Percentiles rank a stretch among this genome's conserved stretches.
These are phyloP conservation scores for Hypoxylon sp. DNA, from an alignment of 2,329 filamentous ascomycete species.

Conservation along the genomic window DNA sequence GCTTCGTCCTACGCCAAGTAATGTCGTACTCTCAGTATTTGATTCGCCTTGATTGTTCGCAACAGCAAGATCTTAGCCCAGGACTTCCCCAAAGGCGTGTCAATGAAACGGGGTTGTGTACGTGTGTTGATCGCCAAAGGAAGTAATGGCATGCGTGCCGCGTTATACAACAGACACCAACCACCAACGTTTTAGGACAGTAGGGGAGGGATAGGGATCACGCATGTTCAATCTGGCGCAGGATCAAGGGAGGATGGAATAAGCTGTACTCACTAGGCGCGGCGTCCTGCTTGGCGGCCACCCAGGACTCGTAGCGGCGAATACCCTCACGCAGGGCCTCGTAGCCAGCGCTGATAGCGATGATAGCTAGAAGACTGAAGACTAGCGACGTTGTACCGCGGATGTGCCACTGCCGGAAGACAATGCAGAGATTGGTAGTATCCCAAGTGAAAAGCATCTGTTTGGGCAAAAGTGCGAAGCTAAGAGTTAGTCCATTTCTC, in stretches of 20 bases:
- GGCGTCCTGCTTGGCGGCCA: slow-evolving; percentile 64
- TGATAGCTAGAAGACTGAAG: slow-evolving; percentile 85
- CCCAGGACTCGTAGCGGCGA: slow-evolving; percentile 79
- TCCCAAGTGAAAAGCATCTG: slow-evolving; percentile 99
- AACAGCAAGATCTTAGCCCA: slow-evolving; percentile 41
- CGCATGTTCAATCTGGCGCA: slow-evolving; percentile 3
- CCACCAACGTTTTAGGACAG: background rate
- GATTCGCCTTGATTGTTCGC: slow-evolving; percentile 53
- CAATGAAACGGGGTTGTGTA: slow-evolving; percentile 24
- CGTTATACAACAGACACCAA: slow-evolving; percentile 28
- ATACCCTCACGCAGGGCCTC: slow-evolving; percentile 86
- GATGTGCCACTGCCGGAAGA: slow-evolving; percentile 94
- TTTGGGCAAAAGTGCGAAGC: slow-evolving; percentile 8
- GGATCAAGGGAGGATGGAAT: slow-evolving; percentile 21
- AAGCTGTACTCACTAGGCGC: slow-evolving; percentile 66
- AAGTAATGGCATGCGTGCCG: slow-evolving; percentile 26
- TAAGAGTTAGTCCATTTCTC: slow-evolving; percentile 30
- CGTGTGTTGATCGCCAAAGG: slow-evolving; percentile 9
- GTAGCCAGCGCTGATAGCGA: slow-evolving; percentile 90
- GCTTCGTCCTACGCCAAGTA: slow-evolving; percentile 79
- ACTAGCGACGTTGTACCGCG: slow-evolving; percentile 80
- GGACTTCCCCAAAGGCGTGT: slow-evolving; percentile 41
- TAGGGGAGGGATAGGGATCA: slow-evolving; percentile 2
- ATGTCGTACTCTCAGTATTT: slow-evolving; percentile 74
- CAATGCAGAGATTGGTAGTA: slow-evolving; percentile 92